A percentile compares a stretch with the other conserved stretches of the same genome.
Conservation (phyloP, 2,329 filamentous ascomycete species). For the Nemania diffusa region DNA sequence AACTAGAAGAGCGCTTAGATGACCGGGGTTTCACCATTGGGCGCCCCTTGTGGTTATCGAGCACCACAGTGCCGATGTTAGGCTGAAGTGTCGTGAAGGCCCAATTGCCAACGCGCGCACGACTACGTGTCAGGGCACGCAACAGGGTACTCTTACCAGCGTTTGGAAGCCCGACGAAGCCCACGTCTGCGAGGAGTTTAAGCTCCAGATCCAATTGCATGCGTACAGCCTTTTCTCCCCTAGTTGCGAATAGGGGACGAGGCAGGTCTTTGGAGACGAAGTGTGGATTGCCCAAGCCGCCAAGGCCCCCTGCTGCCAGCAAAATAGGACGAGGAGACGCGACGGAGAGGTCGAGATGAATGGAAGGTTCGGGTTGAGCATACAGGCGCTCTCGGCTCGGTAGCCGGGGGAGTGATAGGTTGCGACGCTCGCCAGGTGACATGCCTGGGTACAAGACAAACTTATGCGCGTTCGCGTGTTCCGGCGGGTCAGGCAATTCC, state of each 20-base stretch:
- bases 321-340: constrained; percentile 87
- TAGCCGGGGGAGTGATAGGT: constrained; percentile 61
- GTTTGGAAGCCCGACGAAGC: constrained; percentile 93
- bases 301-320: constrained; percentile 86
- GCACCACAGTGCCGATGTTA: constrained; percentile 93
- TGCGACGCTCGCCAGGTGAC: constrained; percentile 72
- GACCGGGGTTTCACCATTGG: constrained; percentile 59
- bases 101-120: constrained; percentile 91
- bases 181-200: constrained; percentile 94
- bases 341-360: constrained; percentile 77
- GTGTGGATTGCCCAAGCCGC: constrained; percentile 92
- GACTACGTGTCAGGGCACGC: constrained; percentile 86
- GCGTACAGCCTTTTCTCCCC: constrained; percentile 81
- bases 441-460: constrained; percentile 90
- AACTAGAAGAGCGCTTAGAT: constrained; percentile 42
- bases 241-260: constrained; percentile 87
- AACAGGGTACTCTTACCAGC: constrained; percentile 95
- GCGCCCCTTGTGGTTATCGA: constrained; percentile 86
- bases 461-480: constrained; percentile 68
- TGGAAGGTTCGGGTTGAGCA: constrained; percentile 76
- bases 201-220: constrained; percentile 88
- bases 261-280: constrained; percentile 81
- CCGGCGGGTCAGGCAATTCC: constrained; percentile 51
- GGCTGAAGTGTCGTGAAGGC: constrained; percentile 96
- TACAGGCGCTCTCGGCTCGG: constrained; percentile 65